A percentile compares a stretch with the other conserved stretches of the same genome.
phyloP scores from a whole-genome alignment of 2,329 filamentous ascomycete species.

The Pseudogymnoascus sp. region DNA sequence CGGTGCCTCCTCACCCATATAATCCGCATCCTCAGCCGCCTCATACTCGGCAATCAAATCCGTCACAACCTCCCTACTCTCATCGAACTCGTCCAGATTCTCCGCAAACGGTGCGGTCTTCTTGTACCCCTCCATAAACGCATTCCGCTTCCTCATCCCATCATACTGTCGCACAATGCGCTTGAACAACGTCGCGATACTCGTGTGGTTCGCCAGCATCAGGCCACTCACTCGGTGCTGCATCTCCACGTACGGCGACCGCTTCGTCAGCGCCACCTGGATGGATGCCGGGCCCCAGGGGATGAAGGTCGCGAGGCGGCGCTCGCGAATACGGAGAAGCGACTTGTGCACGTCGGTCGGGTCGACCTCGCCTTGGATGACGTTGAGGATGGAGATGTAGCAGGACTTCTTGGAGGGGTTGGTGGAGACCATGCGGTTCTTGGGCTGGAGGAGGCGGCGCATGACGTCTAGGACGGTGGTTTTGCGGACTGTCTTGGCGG shows the following conservation, averaged over 20 bases:
- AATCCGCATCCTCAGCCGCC: constrained; percentile 83
- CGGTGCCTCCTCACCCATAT: constrained; percentile 47
- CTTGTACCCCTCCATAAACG: constrained; percentile 94
- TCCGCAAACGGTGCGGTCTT: constrained; percentile 90
- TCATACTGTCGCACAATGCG: constrained; percentile 89
- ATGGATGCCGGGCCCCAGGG: constrained; percentile 98
- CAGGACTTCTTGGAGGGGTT: constrained; percentile 94
- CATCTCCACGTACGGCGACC: constrained; percentile 91
- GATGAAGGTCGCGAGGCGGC: constrained; percentile 89
- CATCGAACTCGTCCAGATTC: constrained; percentile 88
- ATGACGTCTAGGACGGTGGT: constrained; percentile 98
- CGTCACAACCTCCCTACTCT: constrained; percentile 81
- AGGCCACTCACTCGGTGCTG: constrained; percentile 90
- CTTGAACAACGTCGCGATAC: constrained; percentile 93
- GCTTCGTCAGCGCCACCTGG: constrained; percentile 92
- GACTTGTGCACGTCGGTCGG: constrained; percentile 99
- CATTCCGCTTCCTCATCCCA: constrained; percentile 88
- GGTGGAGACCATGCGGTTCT: constrained; percentile 98
- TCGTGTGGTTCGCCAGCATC: constrained; percentile 97
- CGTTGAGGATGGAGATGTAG: constrained; percentile 98
- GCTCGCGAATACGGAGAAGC: constrained; percentile 86
- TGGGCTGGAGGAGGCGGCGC: constrained; percentile 88
- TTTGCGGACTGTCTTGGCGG: constrained; percentile 95
- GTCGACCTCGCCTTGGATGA: constrained; percentile 97
- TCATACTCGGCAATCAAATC: constrained; percentile 94